Evolutionary conservation across 2,329 filamentous ascomycete genomes (phyloP).

Genomic region (Magnaporthiopsis rhizophila): DNA sequence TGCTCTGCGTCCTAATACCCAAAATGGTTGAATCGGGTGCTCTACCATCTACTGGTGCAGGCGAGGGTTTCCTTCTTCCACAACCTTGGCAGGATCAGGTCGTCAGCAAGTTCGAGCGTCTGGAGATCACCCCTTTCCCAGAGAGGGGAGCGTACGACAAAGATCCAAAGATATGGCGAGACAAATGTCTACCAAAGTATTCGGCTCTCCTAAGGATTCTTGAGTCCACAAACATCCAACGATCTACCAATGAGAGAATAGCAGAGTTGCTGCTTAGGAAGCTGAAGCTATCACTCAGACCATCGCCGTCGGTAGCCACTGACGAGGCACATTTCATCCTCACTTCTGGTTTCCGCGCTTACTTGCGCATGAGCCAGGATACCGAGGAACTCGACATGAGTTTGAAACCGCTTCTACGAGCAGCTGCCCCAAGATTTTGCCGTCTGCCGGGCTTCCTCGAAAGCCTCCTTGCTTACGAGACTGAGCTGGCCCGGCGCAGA

Average conservation of each 20-base stretch:
- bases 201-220: slow-evolving; percentile 59
- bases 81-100: slow-evolving; percentile 69
- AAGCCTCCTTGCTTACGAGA: slow-evolving; percentile 51
- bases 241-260: slow-evolving; percentile 58
- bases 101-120: slow-evolving; percentile 56
- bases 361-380: slow-evolving; percentile 56
- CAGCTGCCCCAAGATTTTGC: slow-evolving; percentile 58
- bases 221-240: slow-evolving; percentile 53
- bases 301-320: slow-evolving; percentile 45
- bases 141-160: slow-evolving; percentile 55
- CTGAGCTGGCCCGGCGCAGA: slow-evolving; percentile 18
- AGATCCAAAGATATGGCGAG: slow-evolving; percentile 53
- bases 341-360: slow-evolving; percentile 66
- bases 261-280: slow-evolving; percentile 58
- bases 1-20: slow-evolving; percentile 61
- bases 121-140: slow-evolving; percentile 57
- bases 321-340: slow-evolving; percentile 65
- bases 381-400: slow-evolving; percentile 49
- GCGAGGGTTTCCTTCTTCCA: slow-evolving; percentile 48
- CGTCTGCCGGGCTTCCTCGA: slow-evolving; percentile 59
- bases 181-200: slow-evolving; percentile 58
- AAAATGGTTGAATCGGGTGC: slow-evolving; percentile 50
- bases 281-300: slow-evolving; percentile 55
- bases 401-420: slow-evolving; percentile 58
- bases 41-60: slow-evolving; percentile 40